Conservation (phyloP, 2,329 filamentous ascomycete genomes). For the Aspergillus sp. region DNA sequence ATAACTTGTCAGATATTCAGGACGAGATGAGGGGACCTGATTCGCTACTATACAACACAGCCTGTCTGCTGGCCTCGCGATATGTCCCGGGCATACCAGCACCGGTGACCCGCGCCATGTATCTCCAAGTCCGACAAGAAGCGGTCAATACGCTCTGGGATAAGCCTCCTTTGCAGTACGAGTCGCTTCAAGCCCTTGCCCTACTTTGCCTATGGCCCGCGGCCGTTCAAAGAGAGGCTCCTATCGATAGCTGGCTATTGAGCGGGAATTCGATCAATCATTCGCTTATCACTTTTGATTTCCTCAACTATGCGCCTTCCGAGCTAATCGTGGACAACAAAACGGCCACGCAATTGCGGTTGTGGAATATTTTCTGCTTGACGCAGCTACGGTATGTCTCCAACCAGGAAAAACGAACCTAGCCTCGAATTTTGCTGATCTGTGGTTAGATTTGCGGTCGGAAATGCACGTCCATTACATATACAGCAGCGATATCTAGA, state of each 20-base stretch:
- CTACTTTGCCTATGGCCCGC: conserved; percentile 34
- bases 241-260: conserved; percentile 37
- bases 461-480: conserved; percentile 32
- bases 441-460: conserved; percentile 26
- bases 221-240: conserved; percentile 32
- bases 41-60: conserved; percentile 34
- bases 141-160: conserved; percentile 31
- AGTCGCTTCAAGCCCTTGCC: conserved; percentile 32
- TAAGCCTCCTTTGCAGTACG: conserved; percentile 28
- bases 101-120: conserved; percentile 28
- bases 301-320: conserved; percentile 16
- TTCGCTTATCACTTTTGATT: conserved; percentile 26
- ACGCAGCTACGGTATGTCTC: conserved; percentile 33
- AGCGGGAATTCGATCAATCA: conserved; percentile 39
- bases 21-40: conserved; percentile 20
- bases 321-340: conserved; percentile 29
- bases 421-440: conserved; percentile 8
- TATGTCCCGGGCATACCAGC: conserved; percentile 33
- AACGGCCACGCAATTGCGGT: conserved; percentile 29
- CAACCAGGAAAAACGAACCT: not conserved
- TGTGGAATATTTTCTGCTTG: conserved; percentile 36
- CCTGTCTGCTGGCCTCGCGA: conserved; percentile 33
- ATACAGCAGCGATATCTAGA: conserved; percentile 30
- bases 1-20: conserved; percentile 30
- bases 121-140: conserved; percentile 33